Evolutionary conservation across 345 rosid species (phyloP), one percentile per base, ranked within the genome.

Genomic region (Salix purpurea): DNA sequence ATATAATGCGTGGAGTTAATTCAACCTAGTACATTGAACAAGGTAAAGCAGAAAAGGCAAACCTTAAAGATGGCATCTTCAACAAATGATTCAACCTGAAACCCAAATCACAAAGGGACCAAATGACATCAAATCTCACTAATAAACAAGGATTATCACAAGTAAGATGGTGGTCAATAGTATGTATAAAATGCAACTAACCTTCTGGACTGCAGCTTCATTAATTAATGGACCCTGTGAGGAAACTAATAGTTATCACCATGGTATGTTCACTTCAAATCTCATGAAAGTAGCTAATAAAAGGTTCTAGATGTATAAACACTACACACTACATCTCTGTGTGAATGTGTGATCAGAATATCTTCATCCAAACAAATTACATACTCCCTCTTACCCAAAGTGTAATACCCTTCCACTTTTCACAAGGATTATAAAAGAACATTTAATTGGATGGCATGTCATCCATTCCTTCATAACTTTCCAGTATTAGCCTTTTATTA

Each of bases 201-300:
- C 98, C 98, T 96, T 96, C 54, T 92, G 81, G 50, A 96, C 75
- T 61, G 95, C 98, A 82, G 97, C 93, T 85, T 91, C 94, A 85
- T 93, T 96, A 78, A 96, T 96, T 77, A 96, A 90, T 39, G 98
- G 98, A 75, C 99, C 99, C 99, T 96, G 91, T 65, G 42, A 76
- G 32, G 72, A 79, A 76, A 82, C 23, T 15, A 54, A 83, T 19
- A 19, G 10, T 60, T 19, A 60, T 12, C 15, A 46, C 18, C 18
- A 37, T 34, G 40, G 34, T 66, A n/a, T 79, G 76, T 34, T 70
- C 64, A 60, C 69, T 73, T 74, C 3, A 39, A 28, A 65, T 65
- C 12, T 66, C 36, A 34, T 16, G 11, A 66, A 60, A 60, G 28
- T 60, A 60, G 28, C 26, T 24, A 21, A 60, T 24, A 60, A 60